Evolutionary conservation across 2,329 filamentous ascomycete species (phyloP), one percentile per base, ranked within the genome.

Genomic region (Penicillium sp.): DNA sequence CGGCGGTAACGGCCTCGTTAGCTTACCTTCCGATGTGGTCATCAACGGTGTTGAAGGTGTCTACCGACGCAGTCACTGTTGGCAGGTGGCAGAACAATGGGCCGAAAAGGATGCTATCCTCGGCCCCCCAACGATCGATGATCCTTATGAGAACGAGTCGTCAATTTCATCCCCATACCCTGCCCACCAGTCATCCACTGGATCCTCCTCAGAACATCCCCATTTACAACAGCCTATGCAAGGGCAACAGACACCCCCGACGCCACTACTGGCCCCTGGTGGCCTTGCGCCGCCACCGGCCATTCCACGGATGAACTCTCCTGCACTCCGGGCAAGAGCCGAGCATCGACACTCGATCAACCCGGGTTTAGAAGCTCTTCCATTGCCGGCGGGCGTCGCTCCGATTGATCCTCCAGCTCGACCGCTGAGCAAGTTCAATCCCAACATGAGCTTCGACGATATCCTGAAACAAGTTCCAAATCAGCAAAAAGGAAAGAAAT

Each of bases 51-150:
- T 89, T 1, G 89, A 91, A 70, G 88, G 86, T 49, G 84, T 89
- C 48, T 91, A 90, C 74, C 83, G 86, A 17, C 85, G 88, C 47
- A 89, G 86, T 64, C 89, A 91, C 71, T 91, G 88, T 75, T 91
- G 89, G 89, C 78, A 83, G 61, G 82, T 84, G 69, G 88, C 88
- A 3, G 82, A 86, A 67, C 80, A 84, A 67, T 91, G 89, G 89
- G 81, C 81, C 8, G 78, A 80, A 41, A 78, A 79, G 19, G 73
- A 75, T 57, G 67, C 72, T 54, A 67, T 77, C 17, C 62, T 77
- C 48, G 73, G 67, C 3, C 73, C 74, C 5, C 72, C 76, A 1
- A 68, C 70, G 55, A 60, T 74, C 5, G 75, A 76, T 30, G 75
- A 76, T 21, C 70, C 72, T 17, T 77, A 76, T 53, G 73, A 75